Percentiles rank a stretch among this genome's conserved stretches.
phyloP scores from a whole-genome alignment of 495 filamentous ascomycete species.

The Penicillium alfredii region DNA sequence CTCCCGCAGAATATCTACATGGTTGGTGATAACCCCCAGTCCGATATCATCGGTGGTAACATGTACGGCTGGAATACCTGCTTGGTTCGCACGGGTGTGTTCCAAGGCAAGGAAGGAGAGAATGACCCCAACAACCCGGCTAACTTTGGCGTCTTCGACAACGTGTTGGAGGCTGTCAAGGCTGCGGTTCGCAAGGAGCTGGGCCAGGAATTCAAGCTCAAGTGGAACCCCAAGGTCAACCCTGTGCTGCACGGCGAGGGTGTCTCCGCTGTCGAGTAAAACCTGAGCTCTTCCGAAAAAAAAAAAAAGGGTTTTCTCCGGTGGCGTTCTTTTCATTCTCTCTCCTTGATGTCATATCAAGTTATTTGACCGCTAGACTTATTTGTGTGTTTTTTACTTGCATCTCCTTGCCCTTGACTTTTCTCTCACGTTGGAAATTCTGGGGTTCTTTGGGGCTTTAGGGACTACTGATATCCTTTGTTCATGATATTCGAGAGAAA shows the following conservation, averaged over 20 bases:
- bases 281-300: not conserved
- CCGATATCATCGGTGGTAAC: constrained; percentile 73
- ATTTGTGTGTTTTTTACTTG: constrained; percentile 12
- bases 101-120: constrained; percentile 46
- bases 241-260: constrained; percentile 54
- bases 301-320: constrained; percentile 5
- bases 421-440: constrained; percentile 8
- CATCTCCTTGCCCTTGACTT: constrained; percentile 7
- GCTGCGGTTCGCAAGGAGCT: constrained; percentile 50
- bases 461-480: constrained; percentile 33
- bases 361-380: constrained; percentile 19
- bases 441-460: constrained; percentile 7
- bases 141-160: constrained; percentile 51
- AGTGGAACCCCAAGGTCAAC: constrained; percentile 57
- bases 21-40: constrained; percentile 75
- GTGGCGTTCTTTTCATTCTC: constrained; percentile 8
- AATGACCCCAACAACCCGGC: constrained; percentile 54
- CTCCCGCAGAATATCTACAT: constrained; percentile 74
- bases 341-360: constrained; percentile 5
- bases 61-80: constrained; percentile 80
- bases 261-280: constrained; percentile 50
- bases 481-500: constrained; percentile 8
- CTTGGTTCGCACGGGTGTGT: constrained; percentile 58
- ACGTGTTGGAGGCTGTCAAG: constrained; percentile 51
- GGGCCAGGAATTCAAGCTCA: constrained; percentile 51